Evolutionary conservation across 352 stramenopile genomes (phyloP), one percentile per base, ranked within the genome.

Genomic region (Phytophthora agathidicida): DNA sequence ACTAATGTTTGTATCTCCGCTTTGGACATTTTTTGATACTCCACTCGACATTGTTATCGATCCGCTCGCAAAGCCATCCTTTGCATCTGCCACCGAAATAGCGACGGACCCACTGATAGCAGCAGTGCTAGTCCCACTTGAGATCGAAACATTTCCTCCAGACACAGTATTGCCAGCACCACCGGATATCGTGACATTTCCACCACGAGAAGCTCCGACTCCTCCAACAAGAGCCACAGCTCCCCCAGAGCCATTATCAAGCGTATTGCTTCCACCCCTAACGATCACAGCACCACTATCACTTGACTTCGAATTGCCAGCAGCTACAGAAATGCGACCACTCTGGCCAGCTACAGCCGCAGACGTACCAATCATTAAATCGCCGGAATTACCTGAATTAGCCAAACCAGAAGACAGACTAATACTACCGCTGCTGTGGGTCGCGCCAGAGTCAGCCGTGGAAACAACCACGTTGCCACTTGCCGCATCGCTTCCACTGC

Each of bases 11-110:
- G 65, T 24, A 23, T 52, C 31, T 3, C 69, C 69, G 38, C 60
- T 67, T 23, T 60, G 47, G 31, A 55, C 56, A 27, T 32, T 54
- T 49, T 60, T 59, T 28, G 69, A 75, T 8, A n/a, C 10, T 5
- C 69, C 66, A 13, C 60, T 71, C 2, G 61, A 65, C 9, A 78
- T 23, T 8, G 14, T 47, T 13, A 75, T 33, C 7, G 50, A 59
- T 10, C 69, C 69, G 36, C 69, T 78, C 13, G 47, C 33, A 24
- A 53, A 48, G 4, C 42, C 30, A 23, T 60, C 43, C 14, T 23
- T 35, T 6, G 52, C 45, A 47, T 48, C 27, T 23, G 45, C 48
- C 4, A 36, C 47, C 0, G 22, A 19, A 17, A 76, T n/a, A 9
- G 11, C 17, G 27, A 71, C 31, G 8, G 63, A 57, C 1, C 65